A percentile compares a stretch with the other conserved stretches of the same genome.
Conservation (phyloP, 1,139 yeast genomes). For the Taphrina flavorubra region DNA sequence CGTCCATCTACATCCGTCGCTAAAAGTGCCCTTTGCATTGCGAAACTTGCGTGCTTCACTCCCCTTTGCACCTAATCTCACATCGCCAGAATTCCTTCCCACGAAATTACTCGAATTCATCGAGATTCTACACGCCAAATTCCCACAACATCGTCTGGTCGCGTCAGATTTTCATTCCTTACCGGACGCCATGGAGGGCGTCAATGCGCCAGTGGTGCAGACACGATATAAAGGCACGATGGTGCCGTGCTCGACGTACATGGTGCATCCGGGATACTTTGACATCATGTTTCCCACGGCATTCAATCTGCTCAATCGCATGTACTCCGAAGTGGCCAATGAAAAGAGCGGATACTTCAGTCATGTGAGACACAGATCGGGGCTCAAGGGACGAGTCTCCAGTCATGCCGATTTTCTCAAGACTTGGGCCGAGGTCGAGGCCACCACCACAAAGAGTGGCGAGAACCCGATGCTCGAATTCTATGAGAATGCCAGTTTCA, state of each 20-base stretch:
- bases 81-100: constrained; percentile 82
- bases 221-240: constrained; percentile 67
- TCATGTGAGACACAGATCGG: constrained; percentile 49
- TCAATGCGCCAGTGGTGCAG: constrained; percentile 82
- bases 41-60: constrained; percentile 53
- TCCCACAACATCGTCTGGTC: constrained; percentile 76
- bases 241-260: constrained; percentile 73
- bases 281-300: constrained; percentile 89
- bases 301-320: constrained; percentile 64
- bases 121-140: constrained; percentile 65
- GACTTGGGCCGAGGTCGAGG: constrained; percentile 73
- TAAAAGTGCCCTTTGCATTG: constrained; percentile 50
- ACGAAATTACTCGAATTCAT: constrained; percentile 73
- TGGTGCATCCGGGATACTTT: constrained; percentile 79
- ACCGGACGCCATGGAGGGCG: constrained; percentile 68
- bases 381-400: constrained; percentile 62
- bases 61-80: constrained; percentile 71
- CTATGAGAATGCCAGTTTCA: constrained; percentile 59
- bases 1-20: constrained; percentile 24
- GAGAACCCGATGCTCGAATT: constrained; percentile 88
- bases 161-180: constrained; percentile 75
- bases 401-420: constrained; percentile 69
- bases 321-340: constrained; percentile 62
- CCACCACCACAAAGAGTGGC: constrained; percentile 74
- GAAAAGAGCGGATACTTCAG: constrained; percentile 31